Evolutionary conservation across 108 stramenopile species (phyloP).

Genomic region (Nitzschia sp.): DNA sequence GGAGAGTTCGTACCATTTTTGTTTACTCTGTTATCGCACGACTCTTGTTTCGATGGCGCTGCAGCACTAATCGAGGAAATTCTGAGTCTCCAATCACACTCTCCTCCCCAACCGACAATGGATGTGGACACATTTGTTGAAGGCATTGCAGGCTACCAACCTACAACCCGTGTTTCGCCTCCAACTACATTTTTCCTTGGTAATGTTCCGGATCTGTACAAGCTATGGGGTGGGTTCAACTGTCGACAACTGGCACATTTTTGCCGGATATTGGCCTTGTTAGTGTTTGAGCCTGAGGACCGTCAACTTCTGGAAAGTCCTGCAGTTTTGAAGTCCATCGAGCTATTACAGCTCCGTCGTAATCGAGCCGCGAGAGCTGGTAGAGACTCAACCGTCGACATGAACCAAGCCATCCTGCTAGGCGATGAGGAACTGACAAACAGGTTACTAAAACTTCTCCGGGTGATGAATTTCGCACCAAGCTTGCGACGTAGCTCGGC

Average conservation of each 20-base stretch:
- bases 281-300: constrained; percentile 91
- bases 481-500: constrained; percentile 42
- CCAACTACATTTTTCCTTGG: constrained; percentile 62
- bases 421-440: constrained; percentile 56
- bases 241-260: constrained; percentile 85
- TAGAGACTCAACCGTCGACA: constrained; percentile 69
- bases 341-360: constrained; percentile 77
- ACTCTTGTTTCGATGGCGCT: constrained; percentile 66
- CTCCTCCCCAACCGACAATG: constrained; percentile 17
- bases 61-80: constrained; percentile 78
- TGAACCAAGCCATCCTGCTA: constrained; percentile 79
- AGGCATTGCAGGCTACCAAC: not conserved
- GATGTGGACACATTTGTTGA: not conserved
- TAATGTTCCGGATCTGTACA: constrained; percentile 67
- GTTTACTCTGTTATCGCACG: constrained; percentile 64
- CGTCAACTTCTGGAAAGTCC: constrained; percentile 79
- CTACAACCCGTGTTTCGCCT: constrained; percentile 29
- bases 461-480: constrained; percentile 82
- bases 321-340: constrained; percentile 70
- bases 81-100: constrained; percentile 57
- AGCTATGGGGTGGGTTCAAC: constrained; percentile 60
- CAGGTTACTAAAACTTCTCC: constrained; percentile 65
- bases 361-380: constrained; percentile 70
- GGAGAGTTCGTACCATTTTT: constrained; percentile 62
- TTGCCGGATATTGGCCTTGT: constrained; percentile 82